These are phyloP conservation scores for Anastatica hierochuntica DNA, from an alignment of 345 rosid species.

Conservation along the genomic window DNA sequence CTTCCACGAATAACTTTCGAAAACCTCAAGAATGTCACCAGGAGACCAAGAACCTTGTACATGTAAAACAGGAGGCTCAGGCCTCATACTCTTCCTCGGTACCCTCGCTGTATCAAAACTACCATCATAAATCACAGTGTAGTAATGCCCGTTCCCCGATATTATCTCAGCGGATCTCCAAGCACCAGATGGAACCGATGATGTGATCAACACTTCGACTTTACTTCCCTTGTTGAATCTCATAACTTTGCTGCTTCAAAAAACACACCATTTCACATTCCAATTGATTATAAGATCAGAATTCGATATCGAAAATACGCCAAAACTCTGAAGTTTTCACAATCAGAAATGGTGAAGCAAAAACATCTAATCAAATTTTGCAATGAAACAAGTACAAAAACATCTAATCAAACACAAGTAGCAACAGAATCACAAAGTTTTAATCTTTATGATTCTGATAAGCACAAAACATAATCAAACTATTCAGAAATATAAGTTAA, in stretches of 20 bases:
- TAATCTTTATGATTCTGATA: background rate
- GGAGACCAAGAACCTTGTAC: constrained; percentile 40
- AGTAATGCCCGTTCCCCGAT: constrained; percentile 50
- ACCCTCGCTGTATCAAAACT: constrained; percentile 32
- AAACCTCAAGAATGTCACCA: constrained; percentile 75
- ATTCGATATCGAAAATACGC: no score
- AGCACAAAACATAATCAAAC: background rate
- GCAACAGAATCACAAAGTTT: background rate
- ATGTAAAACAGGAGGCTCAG: constrained; percentile 39
- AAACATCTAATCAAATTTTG: no score
- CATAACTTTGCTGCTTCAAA: constrained; percentile 32
- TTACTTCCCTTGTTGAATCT: constrained; percentile 51
- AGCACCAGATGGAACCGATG: constrained; percentile 49
- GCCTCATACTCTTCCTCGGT: constrained; percentile 51
- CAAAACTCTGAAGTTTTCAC: no score
- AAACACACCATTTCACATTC: background rate
- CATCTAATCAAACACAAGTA: no score
- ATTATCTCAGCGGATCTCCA: constrained; percentile 73
- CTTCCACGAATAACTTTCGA: constrained; percentile 57
- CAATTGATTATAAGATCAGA: background rate
- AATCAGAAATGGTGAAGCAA: no score
- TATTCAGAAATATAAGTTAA: no score
- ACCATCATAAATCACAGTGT: constrained; percentile 42
- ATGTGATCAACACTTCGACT: constrained; percentile 61
- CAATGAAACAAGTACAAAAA: no score